phyloP scores from a whole-genome alignment of 495 filamentous ascomycete species.

The Xylaria telfairii region DNA sequence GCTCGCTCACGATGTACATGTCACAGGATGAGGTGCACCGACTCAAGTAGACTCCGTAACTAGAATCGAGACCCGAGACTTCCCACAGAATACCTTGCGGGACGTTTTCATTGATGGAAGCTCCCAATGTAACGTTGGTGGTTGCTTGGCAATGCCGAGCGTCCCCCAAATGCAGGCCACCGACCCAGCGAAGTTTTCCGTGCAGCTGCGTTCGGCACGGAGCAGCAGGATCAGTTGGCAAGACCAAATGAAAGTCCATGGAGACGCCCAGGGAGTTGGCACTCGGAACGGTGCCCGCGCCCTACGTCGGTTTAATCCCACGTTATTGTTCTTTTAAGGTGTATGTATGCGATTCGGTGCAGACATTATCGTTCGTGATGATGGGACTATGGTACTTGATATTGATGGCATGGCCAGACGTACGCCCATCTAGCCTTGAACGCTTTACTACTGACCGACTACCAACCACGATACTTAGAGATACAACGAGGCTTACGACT shows the following conservation, averaged over 20 bases:
- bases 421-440: no score
- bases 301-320: background rate
- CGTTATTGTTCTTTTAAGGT: background rate
- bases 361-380: background rate
- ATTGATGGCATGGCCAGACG: background rate
- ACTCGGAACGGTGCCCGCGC: background rate
- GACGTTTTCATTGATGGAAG: background rate
- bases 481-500: no score
- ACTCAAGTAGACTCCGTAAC: constrained; percentile 3
- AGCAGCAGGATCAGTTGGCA: background rate
- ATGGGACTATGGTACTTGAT: background rate
- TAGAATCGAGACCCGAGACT: constrained; percentile 8
- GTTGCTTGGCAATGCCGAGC: constrained; percentile 2
- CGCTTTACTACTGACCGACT: no score
- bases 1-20: background rate
- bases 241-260: constrained; percentile 2
- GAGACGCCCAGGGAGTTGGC: constrained; percentile 9
- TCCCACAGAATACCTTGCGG: constrained; percentile 6
- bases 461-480: no score
- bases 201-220: constrained; percentile 16
- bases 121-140: constrained; percentile 11
- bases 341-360: background rate
- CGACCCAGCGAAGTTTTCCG: constrained; percentile 17
- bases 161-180: constrained; percentile 13
- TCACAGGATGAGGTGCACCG: constrained; percentile 16